Conservation (phyloP, 345 rosid genomes). For the Euclidium syriacum region DNA sequence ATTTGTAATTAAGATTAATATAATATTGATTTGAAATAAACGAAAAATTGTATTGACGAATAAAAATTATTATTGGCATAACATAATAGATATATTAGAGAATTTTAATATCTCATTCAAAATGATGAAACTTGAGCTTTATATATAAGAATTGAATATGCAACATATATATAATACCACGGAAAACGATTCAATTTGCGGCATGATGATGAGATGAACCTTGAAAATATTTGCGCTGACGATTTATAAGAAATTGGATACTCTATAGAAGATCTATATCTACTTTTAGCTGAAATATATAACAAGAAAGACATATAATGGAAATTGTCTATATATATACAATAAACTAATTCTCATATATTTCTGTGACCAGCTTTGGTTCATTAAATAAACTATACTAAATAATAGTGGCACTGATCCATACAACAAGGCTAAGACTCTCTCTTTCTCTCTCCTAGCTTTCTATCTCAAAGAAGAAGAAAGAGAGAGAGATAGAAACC, state of each 20-base stretch:
- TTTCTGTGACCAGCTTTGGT: conserved; percentile 49
- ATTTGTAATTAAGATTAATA: background rate
- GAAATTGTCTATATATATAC: background rate
- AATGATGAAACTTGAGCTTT: no score
- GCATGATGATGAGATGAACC: background rate
- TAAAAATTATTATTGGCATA: background rate
- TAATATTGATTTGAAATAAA: background rate
- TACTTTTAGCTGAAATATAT: background rate
- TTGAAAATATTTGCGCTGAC: background rate
- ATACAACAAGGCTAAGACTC: conserved; percentile 23
- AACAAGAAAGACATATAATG: background rate
- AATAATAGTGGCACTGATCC: conserved; percentile 42
- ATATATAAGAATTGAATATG: no score
- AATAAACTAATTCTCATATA: conserved; percentile 29
- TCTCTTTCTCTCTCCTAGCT: background rate
- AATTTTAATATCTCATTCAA: background rate
- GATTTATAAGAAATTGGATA: background rate
- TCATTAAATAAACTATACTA: conserved; percentile 19
- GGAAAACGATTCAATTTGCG: background rate
- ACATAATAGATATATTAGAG: background rate
- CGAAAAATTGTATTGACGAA: background rate
- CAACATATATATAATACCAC: background rate
- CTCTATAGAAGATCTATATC: background rate
- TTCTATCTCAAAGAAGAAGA: conserved; percentile 32
- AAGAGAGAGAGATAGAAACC: conserved; percentile 30